These are phyloP conservation scores for Curvularia hawaiiensis DNA, from an alignment of 2,329 filamentous ascomycete genomes.

Conservation along the genomic window DNA sequence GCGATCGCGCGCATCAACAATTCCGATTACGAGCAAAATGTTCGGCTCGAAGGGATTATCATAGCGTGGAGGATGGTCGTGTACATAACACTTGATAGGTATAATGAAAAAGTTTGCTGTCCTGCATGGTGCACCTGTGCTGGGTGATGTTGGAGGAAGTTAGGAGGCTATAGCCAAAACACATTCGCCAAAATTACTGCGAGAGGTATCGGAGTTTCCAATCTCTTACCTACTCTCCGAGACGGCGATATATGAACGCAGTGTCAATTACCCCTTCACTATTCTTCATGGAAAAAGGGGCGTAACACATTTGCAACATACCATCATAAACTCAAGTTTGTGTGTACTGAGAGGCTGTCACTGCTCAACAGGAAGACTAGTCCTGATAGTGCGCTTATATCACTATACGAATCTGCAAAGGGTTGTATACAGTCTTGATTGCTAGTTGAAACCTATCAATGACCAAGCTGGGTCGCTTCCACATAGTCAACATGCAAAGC, in stretches of 20 bases:
- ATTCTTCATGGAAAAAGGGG: slow-evolving; percentile 37
- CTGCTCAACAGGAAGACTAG: background rate
- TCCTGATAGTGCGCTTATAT: background rate
- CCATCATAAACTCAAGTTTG: background rate
- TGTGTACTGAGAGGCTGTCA: background rate
- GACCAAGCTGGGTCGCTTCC: background rate
- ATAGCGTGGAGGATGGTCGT: background rate
- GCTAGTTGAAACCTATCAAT: background rate
- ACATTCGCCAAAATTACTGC: slow-evolving; percentile 34
- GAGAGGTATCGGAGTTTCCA: slow-evolving; percentile 32
- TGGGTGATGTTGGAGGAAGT: slow-evolving; percentile 4
- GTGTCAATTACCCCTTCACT: slow-evolving; percentile 47
- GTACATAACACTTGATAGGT: slow-evolving; percentile 9
- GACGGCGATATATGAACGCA: slow-evolving; percentile 47
- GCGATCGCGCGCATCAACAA: slow-evolving; percentile 8
- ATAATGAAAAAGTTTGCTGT: slow-evolving; percentile 9
- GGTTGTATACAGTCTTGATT: background rate
- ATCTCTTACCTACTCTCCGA: slow-evolving; percentile 40
- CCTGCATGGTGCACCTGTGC: slow-evolving; percentile 2
- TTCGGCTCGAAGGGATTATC: background rate
- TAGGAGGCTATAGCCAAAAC: background rate
- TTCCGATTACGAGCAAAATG: background rate
- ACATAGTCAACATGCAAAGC: background rate
- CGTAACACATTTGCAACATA: slow-evolving; percentile 48
- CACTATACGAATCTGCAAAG: background rate